Evolutionary conservation across 1,284 basidiomycete species (phyloP).

Genomic region (Apiotrichum veenhuisii): DNA sequence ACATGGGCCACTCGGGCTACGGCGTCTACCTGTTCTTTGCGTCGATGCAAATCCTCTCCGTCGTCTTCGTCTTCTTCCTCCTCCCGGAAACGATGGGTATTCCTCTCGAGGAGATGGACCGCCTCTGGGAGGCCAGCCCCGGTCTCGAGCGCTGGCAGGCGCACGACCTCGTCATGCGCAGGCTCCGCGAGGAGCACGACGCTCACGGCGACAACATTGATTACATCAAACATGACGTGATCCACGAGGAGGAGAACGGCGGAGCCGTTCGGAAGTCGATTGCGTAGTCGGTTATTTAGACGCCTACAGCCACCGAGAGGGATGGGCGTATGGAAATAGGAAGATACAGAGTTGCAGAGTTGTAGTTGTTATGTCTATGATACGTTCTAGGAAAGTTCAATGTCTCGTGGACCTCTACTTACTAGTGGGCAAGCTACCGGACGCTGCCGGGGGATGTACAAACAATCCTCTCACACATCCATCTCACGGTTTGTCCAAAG

Average conservation of each 20-base stretch:
- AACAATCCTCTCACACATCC: too few species aligned
- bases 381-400: too few species aligned
- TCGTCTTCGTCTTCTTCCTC: conserved; percentile 26
- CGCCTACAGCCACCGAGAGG: too few species aligned
- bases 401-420: too few species aligned
- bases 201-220: not conserved
- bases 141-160: conserved; percentile 16
- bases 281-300: too few species aligned
- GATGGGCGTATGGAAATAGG: too few species aligned
- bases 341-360: too few species aligned
- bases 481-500: too few species aligned
- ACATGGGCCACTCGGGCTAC: conserved; percentile 22
- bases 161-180: not conserved
- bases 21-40: conserved; percentile 49
- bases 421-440: too few species aligned
- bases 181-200: conserved; percentile 2
- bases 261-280: not conserved
- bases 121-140: conserved; percentile 23
- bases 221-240: not conserved
- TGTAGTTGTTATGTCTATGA: too few species aligned
- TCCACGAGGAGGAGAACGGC: not conserved
- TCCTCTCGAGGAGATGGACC: conserved; percentile 18
- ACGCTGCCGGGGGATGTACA: too few species aligned
- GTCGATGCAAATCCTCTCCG: conserved; percentile 34
- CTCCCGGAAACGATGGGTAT: conserved; percentile 18